Percentiles rank a stretch among this genome's conserved stretches.
Conservation (phyloP, 2,329 filamentous ascomycete genomes). For the Fusarium neocosmosporiellum region DNA sequence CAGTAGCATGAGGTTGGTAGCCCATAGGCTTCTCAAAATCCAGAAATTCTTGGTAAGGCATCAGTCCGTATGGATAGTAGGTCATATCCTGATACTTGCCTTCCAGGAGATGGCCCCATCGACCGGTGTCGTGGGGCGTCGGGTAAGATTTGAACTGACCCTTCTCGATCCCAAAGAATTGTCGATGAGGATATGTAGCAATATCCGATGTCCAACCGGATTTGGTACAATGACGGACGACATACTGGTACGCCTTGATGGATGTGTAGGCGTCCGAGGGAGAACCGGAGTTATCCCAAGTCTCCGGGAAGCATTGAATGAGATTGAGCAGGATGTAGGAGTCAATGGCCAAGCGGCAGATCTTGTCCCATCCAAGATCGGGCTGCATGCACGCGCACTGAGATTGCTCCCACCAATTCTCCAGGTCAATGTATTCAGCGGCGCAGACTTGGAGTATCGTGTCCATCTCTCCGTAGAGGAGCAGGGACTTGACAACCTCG, state of each 20-base stretch:
- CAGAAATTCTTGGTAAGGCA: conserved; percentile 10
- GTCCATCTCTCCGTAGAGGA: conserved; percentile 13
- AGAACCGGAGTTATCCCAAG: fast-evolving
- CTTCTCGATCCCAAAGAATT: conserved; percentile 6
- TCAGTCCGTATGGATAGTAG: conserved; percentile 16
- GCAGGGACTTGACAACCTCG: conserved; percentile 1
- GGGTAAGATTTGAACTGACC: background rate
- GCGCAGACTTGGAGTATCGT: background rate
- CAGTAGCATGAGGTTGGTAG: background rate
- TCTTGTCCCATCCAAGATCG: background rate
- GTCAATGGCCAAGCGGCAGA: background rate
- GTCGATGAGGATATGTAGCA: conserved; percentile 1
- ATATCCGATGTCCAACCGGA: background rate
- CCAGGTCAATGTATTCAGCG: background rate
- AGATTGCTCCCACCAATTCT: background rate
- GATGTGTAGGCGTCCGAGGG: background rate
- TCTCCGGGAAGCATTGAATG: background rate
- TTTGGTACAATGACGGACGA: background rate
- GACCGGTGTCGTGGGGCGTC: fast-evolving
- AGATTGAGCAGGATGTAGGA: conserved; percentile 13
- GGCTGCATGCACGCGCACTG: background rate
- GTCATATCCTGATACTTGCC: background rate
- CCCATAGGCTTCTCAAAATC: background rate
- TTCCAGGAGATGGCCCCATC: background rate
- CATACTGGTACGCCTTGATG: conserved; percentile 1